Evolutionary conservation across 768 basidiomycete species (phyloP).

Genomic region (Trametes gibbosa): DNA sequence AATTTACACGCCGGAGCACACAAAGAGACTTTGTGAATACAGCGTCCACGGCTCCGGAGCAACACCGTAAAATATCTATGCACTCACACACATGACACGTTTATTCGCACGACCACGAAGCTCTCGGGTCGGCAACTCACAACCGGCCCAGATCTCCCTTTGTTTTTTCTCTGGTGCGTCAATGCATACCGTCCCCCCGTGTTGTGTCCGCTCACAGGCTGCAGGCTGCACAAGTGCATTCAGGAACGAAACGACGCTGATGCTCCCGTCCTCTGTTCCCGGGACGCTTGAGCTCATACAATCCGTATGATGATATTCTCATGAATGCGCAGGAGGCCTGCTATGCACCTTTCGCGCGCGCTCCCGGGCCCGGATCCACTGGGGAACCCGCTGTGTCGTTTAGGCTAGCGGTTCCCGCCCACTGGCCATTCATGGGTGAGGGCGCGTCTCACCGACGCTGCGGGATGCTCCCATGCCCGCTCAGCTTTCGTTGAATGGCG

Average conservation of each 20-base stretch:
- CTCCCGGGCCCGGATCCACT: background rate
- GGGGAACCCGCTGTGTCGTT: background rate
- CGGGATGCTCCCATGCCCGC: constrained; percentile 6
- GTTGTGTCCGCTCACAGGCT: background rate
- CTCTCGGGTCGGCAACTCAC: background rate
- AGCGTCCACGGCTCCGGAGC: background rate
- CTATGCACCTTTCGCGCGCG: background rate
- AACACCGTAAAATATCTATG: background rate
- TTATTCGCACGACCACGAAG: background rate
- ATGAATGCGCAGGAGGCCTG: background rate
- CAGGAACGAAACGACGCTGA: background rate
- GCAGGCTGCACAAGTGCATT: background rate
- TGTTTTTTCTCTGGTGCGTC: constrained; percentile 7
- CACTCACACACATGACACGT: constrained; percentile 2
- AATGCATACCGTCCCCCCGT: background rate
- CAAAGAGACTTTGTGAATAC: background rate
- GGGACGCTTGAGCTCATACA: background rate
- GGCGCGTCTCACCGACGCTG: background rate
- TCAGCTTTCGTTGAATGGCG: background rate
- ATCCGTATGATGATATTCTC: background rate
- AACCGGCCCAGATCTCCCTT: background rate
- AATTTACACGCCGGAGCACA: background rate
- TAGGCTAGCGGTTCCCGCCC: constrained; percentile 3
- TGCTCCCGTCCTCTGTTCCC: background rate
- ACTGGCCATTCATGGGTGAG: background rate